Base-by-base conservation (phyloP, 2,329 filamentous ascomycete genomes). In the Pseudogymnoascus sp. region DNA sequence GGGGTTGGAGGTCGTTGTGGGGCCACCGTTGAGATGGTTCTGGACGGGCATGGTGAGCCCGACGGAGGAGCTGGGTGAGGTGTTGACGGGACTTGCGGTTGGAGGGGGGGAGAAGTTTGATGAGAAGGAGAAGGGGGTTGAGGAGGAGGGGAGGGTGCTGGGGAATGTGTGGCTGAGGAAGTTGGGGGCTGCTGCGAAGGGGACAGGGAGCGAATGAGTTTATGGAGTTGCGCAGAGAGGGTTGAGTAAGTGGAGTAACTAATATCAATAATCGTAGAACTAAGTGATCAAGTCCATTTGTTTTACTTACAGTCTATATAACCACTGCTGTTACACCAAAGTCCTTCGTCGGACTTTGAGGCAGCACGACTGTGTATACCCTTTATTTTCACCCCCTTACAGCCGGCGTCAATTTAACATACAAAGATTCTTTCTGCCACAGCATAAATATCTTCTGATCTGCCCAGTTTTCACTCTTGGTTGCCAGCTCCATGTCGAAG, bases 21-120 rank as follows among this genome's bases (percentile, higher is more conserved):
- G 65, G 67, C 67, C 72, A 6, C n/a, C 69, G 1, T n/a, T 75
- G 3, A 70, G 70, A 63, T 38, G 40, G 0, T n/a, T 77, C 0
- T 71, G 69, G 60, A 71, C 71, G 62, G 71, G 68, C 36, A 64
- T 76, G 64, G 67, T 78, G 44, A 78, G 74, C 19, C 79, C 81
- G 8, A 82, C 81, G 13, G 73, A 74, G 64, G 75, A 78, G 23
- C 71, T 85, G 65, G 81, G 78, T 0, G 75, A 71, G 33, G 78
- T 80, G 26, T 70, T 82, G 67, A 77, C 79, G 0, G 76, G 79
- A 60, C 69, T 85, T 67, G 81, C 81, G 4, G 73, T 78, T 69
- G 77, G 79, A 6, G 76, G 80, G 68, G 79, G 78, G 1, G 71
- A 73, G 62, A 73, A 73, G 42, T 35, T 81, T 19, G 47, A 53